Evolutionary conservation across 805 yeast species (phyloP), one percentile per base, ranked within the genome.

Genomic region (Yamadazyma insecticola): DNA sequence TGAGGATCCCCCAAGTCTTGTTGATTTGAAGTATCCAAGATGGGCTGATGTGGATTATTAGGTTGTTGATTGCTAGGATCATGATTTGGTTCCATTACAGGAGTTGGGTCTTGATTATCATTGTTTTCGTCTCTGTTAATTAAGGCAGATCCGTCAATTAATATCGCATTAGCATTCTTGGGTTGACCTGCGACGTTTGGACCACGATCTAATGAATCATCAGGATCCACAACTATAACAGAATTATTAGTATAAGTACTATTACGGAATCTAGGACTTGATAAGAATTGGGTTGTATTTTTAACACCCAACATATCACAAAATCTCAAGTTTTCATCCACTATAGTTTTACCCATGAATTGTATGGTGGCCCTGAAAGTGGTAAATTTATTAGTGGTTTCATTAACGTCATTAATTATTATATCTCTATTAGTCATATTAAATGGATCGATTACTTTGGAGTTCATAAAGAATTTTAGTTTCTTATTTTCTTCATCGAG

Each of bases 281-380:
- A 37, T 13, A 30, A 34, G 31, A 22, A 53, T 11, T 36, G 34
- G 3, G 55, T 36, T 5, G 65, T 59, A 37, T 61, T 55, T 28
- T 63, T 63, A 13, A 63, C 70, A 8, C 62, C 53, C 2, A 60
- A 32, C 26, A 54, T 29, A 34, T 63, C 65, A 47, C 79, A 74
- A 23, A 74, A 53, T 13, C 76, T 48, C 13, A 53, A 40, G 39
- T 63, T 63, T 22, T 65, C 63, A 36, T 59, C 61, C 8, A 56
- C 43, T 6, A 71, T 46, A 16, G 51, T 47, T 25, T 65, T 63
- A 12, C 72, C 76, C 49, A 60, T 56, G 42, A 65, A 72, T 28
- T 56, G 57, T 6, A 72, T 50, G 22, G 57, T 55, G 9, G 70
- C 67, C 32, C 70, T 74, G 25, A 74, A 47, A 2, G 76, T 70